phyloP scores from a whole-genome alignment of 1,284 basidiomycete species.

The Cerioporus squamosus region DNA sequence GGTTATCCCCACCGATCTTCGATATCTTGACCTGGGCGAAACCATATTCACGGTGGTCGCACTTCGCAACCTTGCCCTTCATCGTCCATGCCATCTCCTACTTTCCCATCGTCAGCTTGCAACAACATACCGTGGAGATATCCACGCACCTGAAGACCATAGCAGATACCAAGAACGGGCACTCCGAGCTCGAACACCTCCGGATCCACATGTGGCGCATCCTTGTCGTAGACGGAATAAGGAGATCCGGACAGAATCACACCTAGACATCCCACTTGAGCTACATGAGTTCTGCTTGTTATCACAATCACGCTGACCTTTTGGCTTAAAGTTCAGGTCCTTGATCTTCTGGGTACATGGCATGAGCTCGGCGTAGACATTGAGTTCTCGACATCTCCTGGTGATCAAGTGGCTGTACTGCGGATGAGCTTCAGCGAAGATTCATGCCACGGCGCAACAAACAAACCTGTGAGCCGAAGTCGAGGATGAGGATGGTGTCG shows the following conservation, averaged over 20 bases:
- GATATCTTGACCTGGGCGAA: slow-evolving; percentile 83
- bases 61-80: slow-evolving; percentile 87
- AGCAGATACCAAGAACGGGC: slow-evolving; percentile 97
- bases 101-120: slow-evolving; percentile 12
- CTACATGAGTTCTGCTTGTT: neutral
- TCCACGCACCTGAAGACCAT: slow-evolving; percentile 85
- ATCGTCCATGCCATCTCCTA: slow-evolving; percentile 94
- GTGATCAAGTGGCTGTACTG: slow-evolving; percentile 99
- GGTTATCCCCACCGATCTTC: slow-evolving; percentile 60
- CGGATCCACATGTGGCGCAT: slow-evolving; percentile 94
- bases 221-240: slow-evolving; percentile 95
- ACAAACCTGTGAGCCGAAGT: slow-evolving; percentile 95
- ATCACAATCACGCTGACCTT: slow-evolving; percentile 59
- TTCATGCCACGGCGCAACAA: neutral
- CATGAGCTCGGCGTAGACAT: slow-evolving; percentile 98
- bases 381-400: slow-evolving; percentile 95
- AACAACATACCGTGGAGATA: neutral
- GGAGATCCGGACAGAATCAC: slow-evolving; percentile 98
- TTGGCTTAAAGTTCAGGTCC: slow-evolving; percentile 93
- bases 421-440: slow-evolving; percentile 21
- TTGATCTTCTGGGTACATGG: slow-evolving; percentile 95
- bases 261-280: slow-evolving; percentile 50
- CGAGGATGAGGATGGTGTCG: slow-evolving; percentile 95
- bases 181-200: slow-evolving; percentile 92
- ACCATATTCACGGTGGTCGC: slow-evolving; percentile 95